These are phyloP conservation scores for Nitzschia putrida DNA, from an alignment of 108 stramenopile genomes.

Conservation along the genomic window DNA sequence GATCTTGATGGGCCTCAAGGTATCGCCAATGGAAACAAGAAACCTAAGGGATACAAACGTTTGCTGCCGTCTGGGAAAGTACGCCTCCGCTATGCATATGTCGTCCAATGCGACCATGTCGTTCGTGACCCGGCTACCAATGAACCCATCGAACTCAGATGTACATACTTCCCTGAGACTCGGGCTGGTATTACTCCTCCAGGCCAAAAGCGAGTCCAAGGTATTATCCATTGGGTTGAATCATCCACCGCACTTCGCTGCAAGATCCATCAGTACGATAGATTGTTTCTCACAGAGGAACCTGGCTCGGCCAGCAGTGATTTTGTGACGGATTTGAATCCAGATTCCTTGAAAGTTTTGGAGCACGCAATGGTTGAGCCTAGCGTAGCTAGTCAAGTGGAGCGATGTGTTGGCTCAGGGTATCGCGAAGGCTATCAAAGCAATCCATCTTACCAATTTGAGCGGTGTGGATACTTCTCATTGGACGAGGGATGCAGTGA, in stretches of 20 bases:
- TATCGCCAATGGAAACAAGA: conserved; percentile 49
- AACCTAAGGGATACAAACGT: conserved; percentile 89
- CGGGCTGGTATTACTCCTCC: conserved; percentile 83
- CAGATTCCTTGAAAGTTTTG: conserved; percentile 70
- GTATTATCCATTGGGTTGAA: conserved; percentile 93
- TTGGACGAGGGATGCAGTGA: conserved; percentile 65
- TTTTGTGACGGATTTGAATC: conserved; percentile 80
- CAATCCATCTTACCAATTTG: conserved; percentile 83
- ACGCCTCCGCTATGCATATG: conserved; percentile 88
- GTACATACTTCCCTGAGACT: conserved; percentile 77
- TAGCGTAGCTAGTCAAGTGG: conserved; percentile 64
- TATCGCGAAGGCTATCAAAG: conserved; percentile 47
- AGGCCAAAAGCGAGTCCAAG: conserved; percentile 79
- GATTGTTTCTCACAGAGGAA: conserved; percentile 81
- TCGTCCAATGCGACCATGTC: conserved; percentile 80
- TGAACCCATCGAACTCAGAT: conserved; percentile 73
- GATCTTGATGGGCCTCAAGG: conserved; percentile 85
- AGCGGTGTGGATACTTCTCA: conserved; percentile 87
- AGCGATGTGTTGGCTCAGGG: conserved; percentile 6
- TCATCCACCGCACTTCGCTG: conserved; percentile 61
- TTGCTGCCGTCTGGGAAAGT: conserved; percentile 72
- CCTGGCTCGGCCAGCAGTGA: conserved; percentile 81
- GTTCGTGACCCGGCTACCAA: conserved; percentile 71
- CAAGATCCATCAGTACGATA: conserved; percentile 84
- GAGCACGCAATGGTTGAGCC: conserved; percentile 73